Evolutionary conservation across 2,329 filamentous ascomycete genomes (phyloP).

Genomic region (Zasmidium cellare): DNA sequence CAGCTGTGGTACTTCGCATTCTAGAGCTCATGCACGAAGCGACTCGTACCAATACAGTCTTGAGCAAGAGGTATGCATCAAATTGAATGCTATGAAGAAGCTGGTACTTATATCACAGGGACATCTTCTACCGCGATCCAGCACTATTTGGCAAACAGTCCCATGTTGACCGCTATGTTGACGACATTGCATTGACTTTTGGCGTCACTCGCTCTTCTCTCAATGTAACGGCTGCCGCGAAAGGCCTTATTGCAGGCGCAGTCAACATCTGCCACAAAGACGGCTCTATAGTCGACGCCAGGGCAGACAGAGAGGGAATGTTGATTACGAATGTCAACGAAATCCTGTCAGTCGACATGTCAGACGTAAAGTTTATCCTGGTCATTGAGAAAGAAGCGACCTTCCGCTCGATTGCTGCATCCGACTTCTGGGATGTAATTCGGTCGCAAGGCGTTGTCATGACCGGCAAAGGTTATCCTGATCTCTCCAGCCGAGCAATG

Average conservation of each 20-base stretch:
- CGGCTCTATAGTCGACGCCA: slow-evolving; percentile 43
- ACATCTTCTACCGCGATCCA: slow-evolving; percentile 77
- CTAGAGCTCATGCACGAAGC: slow-evolving; percentile 57
- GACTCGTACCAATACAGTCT: slow-evolving; percentile 46
- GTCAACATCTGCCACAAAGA: slow-evolving; percentile 51
- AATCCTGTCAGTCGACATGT: slow-evolving; percentile 54
- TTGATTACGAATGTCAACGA: slow-evolving; percentile 59
- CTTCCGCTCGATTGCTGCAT: slow-evolving; percentile 65
- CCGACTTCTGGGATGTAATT: slow-evolving; percentile 54
- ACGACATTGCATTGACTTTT: slow-evolving; percentile 72
- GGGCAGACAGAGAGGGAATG: slow-evolving; percentile 53
- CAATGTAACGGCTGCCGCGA: slow-evolving; percentile 73
- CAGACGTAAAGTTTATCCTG: slow-evolving; percentile 61
- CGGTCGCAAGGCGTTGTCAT: slow-evolving; percentile 64
- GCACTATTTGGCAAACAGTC: slow-evolving; percentile 69
- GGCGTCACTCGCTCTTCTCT: slow-evolving; percentile 63
- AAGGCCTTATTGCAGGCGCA: slow-evolving; percentile 67
- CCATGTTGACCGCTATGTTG: slow-evolving; percentile 70
- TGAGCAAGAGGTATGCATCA: slow-evolving; percentile 56
- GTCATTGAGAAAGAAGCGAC: slow-evolving; percentile 85
- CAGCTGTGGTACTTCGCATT: slow-evolving; percentile 57
- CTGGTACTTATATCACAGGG: slow-evolving; percentile 49
- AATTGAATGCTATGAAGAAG: not conserved
- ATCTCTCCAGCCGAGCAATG: slow-evolving; percentile 68
- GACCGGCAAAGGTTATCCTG: slow-evolving; percentile 81